phyloP scores from a whole-genome alignment of 805 yeast genomes.

The Candida peoriensis region DNA sequence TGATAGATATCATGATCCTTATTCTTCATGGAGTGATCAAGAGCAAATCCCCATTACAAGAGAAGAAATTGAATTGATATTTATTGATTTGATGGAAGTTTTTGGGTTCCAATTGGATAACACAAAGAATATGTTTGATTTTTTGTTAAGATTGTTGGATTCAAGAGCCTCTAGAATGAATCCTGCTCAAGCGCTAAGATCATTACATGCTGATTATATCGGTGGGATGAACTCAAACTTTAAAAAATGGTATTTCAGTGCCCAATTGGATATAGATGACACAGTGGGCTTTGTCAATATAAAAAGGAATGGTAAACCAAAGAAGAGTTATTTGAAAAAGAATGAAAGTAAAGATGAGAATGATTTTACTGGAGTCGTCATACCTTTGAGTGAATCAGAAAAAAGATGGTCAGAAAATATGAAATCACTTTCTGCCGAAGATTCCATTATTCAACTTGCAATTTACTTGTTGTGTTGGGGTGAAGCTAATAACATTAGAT shows the following conservation, averaged over 20 bases:
- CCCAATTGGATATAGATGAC: conserved; percentile 60
- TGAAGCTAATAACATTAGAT: conserved; percentile 80
- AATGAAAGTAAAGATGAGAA: conserved; percentile 2
- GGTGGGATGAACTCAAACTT: conserved; percentile 68
- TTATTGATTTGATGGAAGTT: conserved; percentile 43
- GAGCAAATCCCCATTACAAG: conserved; percentile 41
- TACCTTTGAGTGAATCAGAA: conserved; percentile 38
- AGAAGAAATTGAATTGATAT: conserved; percentile 51
- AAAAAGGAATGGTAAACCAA: conserved; percentile 23
- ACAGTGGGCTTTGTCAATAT: conserved; percentile 32
- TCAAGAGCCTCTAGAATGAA: conserved; percentile 65
- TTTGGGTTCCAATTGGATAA: conserved; percentile 71
- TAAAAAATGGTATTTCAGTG: conserved; percentile 74
- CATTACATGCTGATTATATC: conserved; percentile 69
- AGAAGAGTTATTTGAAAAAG: conserved; percentile 7
- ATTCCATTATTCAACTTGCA: conserved; percentile 58
- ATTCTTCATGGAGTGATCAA: conserved; percentile 46
- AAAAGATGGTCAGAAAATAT: conserved; percentile 47
- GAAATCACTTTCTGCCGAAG: conserved; percentile 45
- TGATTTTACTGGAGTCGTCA: background rate
- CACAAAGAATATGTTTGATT: conserved; percentile 62
- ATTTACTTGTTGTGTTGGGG: conserved; percentile 82
- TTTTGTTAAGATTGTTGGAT: conserved; percentile 55
- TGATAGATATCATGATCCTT: conserved; percentile 40
- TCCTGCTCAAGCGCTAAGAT: conserved; percentile 47